Evolutionary conservation across 768 basidiomycete genomes (phyloP).

Genomic region (Lactarius sanguifluus): DNA sequence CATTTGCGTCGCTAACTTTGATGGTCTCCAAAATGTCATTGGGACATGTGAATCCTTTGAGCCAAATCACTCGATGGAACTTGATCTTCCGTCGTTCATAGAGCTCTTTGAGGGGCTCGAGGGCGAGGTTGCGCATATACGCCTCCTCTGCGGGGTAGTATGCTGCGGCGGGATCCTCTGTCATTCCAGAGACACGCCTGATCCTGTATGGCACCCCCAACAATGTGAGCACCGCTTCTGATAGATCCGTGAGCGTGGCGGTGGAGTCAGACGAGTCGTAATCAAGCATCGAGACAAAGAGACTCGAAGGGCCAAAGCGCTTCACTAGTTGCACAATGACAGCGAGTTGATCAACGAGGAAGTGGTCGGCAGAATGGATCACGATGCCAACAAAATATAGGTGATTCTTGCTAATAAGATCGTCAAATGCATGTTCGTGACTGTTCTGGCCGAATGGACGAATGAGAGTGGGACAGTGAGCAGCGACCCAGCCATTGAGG

Average conservation of each 20-base stretch:
- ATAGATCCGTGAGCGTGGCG: constrained; percentile 89
- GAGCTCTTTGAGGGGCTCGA: constrained; percentile 89
- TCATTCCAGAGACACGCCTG: constrained; percentile 90
- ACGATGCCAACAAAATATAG: constrained; percentile 94
- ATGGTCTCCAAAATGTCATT: constrained; percentile 97
- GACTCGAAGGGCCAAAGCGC: constrained; percentile 81
- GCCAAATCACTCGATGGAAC: constrained; percentile 92
- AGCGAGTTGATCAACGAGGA: constrained; percentile 96
- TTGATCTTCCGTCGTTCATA: constrained; percentile 70
- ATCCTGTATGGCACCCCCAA: constrained; percentile 94
- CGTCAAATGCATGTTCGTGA: constrained; percentile 82
- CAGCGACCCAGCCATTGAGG: constrained; percentile 97
- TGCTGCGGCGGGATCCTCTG: constrained; percentile 76
- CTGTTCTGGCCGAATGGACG: constrained; percentile 96
- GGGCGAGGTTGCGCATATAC: constrained; percentile 85
- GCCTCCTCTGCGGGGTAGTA: constrained; percentile 98
- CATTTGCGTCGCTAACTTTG: constrained; percentile 84
- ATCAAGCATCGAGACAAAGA: constrained; percentile 98
- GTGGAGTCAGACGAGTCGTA: constrained; percentile 96
- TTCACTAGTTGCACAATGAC: constrained; percentile 95
- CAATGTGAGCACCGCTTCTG: constrained; percentile 91
- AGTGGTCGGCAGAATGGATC: constrained; percentile 98
- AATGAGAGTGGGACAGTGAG: constrained; percentile 86
- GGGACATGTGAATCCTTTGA: constrained; percentile 98
- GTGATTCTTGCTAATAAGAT: constrained; percentile 77